A percentile compares a stretch with the other conserved stretches of the same genome.
phyloP scores from a whole-genome alignment of 2,329 filamentous ascomycete genomes.

The Arthrocladium fulminans region DNA sequence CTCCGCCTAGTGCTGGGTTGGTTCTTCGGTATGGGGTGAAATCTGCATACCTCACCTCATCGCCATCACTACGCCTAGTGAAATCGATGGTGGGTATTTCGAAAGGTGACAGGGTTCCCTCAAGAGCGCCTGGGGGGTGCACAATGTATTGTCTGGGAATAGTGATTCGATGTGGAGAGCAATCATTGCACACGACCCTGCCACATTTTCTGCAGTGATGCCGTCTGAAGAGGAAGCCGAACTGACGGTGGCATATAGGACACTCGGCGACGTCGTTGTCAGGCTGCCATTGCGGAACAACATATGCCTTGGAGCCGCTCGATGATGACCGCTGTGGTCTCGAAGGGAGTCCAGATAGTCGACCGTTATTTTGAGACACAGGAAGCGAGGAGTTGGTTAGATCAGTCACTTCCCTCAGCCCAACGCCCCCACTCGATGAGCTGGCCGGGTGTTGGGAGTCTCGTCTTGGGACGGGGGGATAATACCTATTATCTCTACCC shows the following conservation, averaged over 20 bases:
- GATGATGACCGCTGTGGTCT: conserved; percentile 11
- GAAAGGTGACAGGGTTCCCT: conserved; percentile 26
- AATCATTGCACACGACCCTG: conserved; percentile 77
- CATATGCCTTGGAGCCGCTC: conserved; percentile 36
- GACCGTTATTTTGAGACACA: conserved; percentile 15
- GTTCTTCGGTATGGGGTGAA: conserved; percentile 18
- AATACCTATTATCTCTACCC: conserved; percentile 14
- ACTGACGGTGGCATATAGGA: conserved; percentile 71
- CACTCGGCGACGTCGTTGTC: conserved; percentile 74
- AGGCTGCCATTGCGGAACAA: conserved; percentile 75
- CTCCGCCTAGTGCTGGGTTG: conserved; percentile 51
- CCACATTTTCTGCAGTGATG: conserved; percentile 98
- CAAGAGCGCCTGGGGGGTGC: conserved; percentile 52
- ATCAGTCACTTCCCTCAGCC: conserved; percentile 19
- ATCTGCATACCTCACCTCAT: conserved; percentile 3
- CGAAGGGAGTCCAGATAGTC: conserved; percentile 9
- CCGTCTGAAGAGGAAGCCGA: conserved; percentile 78
- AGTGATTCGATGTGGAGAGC: conserved; percentile 88
- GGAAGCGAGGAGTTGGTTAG: conserved; percentile 24
- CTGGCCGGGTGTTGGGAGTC: conserved; percentile 22
- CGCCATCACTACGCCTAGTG: conserved; percentile 32
- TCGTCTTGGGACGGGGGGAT: conserved; percentile 24
- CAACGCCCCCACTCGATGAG: conserved; percentile 10
- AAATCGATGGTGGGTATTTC: conserved; percentile 39
- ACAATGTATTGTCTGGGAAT: conserved; percentile 93